Conservation (phyloP, 768 basidiomycete species). For the Boletus huronensis region DNA sequence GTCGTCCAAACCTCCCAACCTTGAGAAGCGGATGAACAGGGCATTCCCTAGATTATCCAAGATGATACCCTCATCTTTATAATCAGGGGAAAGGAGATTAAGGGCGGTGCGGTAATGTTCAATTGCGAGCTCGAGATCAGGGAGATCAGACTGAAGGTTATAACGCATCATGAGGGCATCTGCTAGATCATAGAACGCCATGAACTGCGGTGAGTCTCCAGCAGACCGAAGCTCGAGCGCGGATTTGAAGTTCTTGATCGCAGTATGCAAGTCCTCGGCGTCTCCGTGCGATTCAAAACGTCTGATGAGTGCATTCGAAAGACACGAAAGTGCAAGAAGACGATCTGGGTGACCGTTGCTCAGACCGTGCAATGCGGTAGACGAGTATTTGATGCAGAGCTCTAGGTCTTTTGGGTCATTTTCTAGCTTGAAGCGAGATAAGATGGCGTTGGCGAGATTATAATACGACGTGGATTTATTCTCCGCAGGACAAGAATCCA, state of each 20-base stretch:
- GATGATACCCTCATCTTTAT: conserved; percentile 12
- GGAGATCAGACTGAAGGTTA: conserved; percentile 11
- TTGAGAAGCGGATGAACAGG: conserved; percentile 24
- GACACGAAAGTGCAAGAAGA: conserved; percentile 16
- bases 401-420: conserved; percentile 20
- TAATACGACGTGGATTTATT: conserved; percentile 21
- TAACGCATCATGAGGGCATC: conserved; percentile 28
- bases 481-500: conserved; percentile 18
- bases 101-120: conserved; percentile 23
- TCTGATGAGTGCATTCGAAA: conserved; percentile 23
- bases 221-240: conserved; percentile 18
- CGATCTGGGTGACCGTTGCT: conserved; percentile 14
- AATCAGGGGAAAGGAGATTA: conserved; percentile 11
- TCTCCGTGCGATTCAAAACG: conserved; percentile 18
- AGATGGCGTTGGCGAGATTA: conserved; percentile 31
- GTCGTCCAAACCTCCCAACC: conserved; percentile 10
- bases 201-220: conserved; percentile 13
- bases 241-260: conserved; percentile 23
- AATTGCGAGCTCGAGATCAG: conserved; percentile 30
- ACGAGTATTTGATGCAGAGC: conserved; percentile 22
- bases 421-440: conserved; percentile 27
- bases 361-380: conserved; percentile 16
- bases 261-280: conserved; percentile 26
- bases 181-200: conserved; percentile 25
- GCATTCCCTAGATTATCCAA: conserved; percentile 24